Evolutionary conservation across 805 yeast genomes (phyloP), one percentile per base, ranked within the genome.

Genomic region (Tetrapisispora iriomotensis): DNA sequence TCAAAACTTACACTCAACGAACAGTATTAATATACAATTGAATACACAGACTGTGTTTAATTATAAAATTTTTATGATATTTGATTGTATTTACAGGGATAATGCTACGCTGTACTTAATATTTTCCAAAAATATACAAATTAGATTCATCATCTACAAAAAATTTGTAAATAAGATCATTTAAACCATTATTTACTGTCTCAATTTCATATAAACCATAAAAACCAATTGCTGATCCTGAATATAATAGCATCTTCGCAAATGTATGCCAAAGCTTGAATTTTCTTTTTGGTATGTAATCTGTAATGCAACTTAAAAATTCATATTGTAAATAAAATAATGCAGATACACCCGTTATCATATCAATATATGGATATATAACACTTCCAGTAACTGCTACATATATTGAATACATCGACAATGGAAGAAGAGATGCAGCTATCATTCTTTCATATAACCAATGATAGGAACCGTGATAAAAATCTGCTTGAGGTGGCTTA

Each of bases 151-250:
- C 57, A 25, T 51, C 58, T 28, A 54, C 60, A 70, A 71, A 67
- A 3, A 64, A 44, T 25, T 51, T 57, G 20, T 45, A 45, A 4
- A 75, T 44, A 24, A 77, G 50, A 40, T 74, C 75, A 26, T 72
- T 61, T 32, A 83, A 46, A 33, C 94, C 94, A 43, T 77, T 74
- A 43, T 74, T 78, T 45, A 70, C 71, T 37, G 77, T 71, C 61
- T 82, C 92, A 42, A 82, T 65, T 44, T 71, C 66, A 59, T 80
- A 83, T 33, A 82, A 57, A 41, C 94, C 94, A 58, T 79, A 83
- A 18, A 77, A 73, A 14, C 79, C 75, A 29, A 81, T 61, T 20
- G 72, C 70, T 19, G 84, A 69, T 34, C 92, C 90, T 20, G 77
- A 57, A 28, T 77, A 67, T 54, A 83, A 67, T 35, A 77, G 53